Evolutionary conservation across 1,284 basidiomycete species (phyloP).

Genomic region (Cryptococcus maquisensis): DNA sequence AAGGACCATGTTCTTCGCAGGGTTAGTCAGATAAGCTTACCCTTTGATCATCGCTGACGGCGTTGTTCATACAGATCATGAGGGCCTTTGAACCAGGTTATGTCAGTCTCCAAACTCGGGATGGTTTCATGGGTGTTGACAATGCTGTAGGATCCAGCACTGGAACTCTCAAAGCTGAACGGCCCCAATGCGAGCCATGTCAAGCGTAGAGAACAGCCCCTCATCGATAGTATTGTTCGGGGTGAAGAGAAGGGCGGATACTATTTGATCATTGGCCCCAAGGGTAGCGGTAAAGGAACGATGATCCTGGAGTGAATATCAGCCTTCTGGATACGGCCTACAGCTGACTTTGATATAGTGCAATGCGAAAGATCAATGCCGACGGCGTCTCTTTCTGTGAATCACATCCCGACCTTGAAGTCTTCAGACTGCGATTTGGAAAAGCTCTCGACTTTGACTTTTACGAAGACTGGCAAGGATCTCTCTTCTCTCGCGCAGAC

Average conservation of each 20-base stretch:
- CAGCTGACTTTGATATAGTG: constrained; percentile 27
- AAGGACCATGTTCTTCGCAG: constrained; percentile 73
- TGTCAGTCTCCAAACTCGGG: constrained; percentile 12
- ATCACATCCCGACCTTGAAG: constrained; percentile 63
- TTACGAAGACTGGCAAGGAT: constrained; percentile 65
- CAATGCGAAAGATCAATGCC: constrained; percentile 67
- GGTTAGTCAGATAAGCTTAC: constrained; percentile 48
- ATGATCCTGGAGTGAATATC: constrained; percentile 66
- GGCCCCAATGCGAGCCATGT: constrained; percentile 58
- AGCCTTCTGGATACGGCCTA: neutral
- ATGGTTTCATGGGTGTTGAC: constrained; percentile 1
- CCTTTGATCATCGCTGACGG: neutral
- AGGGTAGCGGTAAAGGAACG: constrained; percentile 69
- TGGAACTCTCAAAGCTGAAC: constrained; percentile 59
- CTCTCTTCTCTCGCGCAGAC: constrained; percentile 69
- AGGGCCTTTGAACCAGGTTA: constrained; percentile 44
- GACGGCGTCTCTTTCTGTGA: constrained; percentile 55
- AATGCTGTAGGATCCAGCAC: constrained; percentile 68
- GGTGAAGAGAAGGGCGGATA: constrained; percentile 69
- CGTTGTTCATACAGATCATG: constrained; percentile 32
- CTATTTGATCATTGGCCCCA: constrained; percentile 69
- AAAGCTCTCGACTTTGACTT: constrained; percentile 58
- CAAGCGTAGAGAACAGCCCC: constrained; percentile 64
- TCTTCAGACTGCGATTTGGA: constrained; percentile 74
- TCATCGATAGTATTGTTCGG: constrained; percentile 71